Base-by-base conservation (phyloP, 1,284 basidiomycete genomes). In the Ganoderma multipileum region DNA sequence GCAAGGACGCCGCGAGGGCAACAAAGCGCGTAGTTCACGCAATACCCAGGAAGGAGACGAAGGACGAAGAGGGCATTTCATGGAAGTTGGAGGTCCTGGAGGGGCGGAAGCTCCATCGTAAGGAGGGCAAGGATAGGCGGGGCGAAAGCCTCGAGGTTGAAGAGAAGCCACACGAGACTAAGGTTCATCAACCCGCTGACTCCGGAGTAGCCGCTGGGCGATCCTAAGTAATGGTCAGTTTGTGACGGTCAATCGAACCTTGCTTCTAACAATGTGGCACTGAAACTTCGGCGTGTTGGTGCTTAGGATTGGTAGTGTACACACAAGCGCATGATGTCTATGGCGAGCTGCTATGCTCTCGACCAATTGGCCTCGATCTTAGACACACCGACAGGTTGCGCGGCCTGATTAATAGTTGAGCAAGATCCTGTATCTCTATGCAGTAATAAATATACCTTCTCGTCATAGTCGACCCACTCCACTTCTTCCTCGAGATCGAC, bases 381-480 rank as follows among this genome's bases (percentile, higher is more conserved):
- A 38, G 88, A 89, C 18, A 94, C 81, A 26, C 89, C 84, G 36
- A 94, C 91, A 9, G 92, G 90, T 18, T 86, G 76, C 36, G 83
- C 81, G 26, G 86, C 83, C 93, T 94, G 72, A 7, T 16, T 5
- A 7, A n/a, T 60, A 62, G 52, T 60, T 18, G 26, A 26, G 38
- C 33, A n/a, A n/a, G 50, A 36, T 36, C 38, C 23, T 39, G 11
- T 38, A 20, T 20, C 39, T 12, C 14, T 30, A 47, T 26, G 11
- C 23, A 26, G 20, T 41, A 7, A 58, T 3, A 52, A 52, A 70
- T 79, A 63, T 63, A 90, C 93, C 85, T 93, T 92, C 77, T 94
- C 93, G 74, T 95, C 93, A 72, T 95, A 95, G 73, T 94, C 93
- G 14, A 84, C 85, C 93, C 93, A 95, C 79, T 93, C 91, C 14